Percentiles rank a stretch among this genome's conserved stretches.
Evolutionary conservation across 2,329 filamentous ascomycete genomes (phyloP).

Genomic region (Apiospora malaysiana): DNA sequence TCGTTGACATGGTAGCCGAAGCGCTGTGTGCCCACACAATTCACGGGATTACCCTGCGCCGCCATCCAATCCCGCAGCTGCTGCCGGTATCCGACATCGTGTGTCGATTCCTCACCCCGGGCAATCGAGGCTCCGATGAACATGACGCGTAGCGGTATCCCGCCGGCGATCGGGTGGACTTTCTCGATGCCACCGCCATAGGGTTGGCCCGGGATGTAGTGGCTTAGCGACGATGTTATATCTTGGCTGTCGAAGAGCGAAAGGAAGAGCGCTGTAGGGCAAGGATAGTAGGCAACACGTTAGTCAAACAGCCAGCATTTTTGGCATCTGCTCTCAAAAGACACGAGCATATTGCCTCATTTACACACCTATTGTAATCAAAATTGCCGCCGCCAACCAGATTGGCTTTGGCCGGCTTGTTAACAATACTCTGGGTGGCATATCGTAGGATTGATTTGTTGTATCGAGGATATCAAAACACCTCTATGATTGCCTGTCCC

Average conservation of each 20-base stretch:
- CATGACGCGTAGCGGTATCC: constrained; percentile 39
- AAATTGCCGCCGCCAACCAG: background rate
- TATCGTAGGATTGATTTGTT: background rate
- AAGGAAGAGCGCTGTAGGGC: background rate
- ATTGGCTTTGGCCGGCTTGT: constrained; percentile 10
- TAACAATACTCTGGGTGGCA: background rate
- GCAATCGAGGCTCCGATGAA: constrained; percentile 38
- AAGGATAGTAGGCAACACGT: background rate
- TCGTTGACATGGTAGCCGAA: constrained; percentile 33
- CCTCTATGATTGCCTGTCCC: background rate
- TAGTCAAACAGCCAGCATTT: background rate
- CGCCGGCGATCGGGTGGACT: constrained; percentile 31
- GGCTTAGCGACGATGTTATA: background rate
- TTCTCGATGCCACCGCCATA: background rate
- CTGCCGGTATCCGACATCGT: constrained; percentile 35
- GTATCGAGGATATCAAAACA: background rate
- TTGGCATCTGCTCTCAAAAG: background rate
- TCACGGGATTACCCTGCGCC: constrained; percentile 31
- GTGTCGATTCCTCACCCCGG: constrained; percentile 35
- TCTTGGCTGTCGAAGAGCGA: background rate
- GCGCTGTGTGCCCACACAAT: constrained; percentile 42
- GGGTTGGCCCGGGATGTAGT: constrained; percentile 2
- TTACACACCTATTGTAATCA: background rate
- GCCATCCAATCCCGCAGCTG: constrained; percentile 36
- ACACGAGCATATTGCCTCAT: background rate